Evolutionary conservation across 768 basidiomycete genomes (phyloP).

Genomic region (Collybiopsis confluens): DNA sequence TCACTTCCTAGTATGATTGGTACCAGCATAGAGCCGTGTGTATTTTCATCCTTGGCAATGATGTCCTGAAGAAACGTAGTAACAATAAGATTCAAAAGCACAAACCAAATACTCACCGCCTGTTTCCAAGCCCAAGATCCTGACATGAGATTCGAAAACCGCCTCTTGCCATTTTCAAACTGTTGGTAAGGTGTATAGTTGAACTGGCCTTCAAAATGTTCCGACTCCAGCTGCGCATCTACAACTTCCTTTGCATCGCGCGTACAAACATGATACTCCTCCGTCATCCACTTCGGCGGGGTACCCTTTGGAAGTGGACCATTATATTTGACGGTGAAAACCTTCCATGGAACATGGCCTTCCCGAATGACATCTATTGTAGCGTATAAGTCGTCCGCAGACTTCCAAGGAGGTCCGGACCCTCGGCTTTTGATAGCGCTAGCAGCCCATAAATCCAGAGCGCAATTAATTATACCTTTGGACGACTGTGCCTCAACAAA

Average conservation of each 20-base stretch:
- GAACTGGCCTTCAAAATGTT: conserved; percentile 13
- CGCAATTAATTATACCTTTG: too few relatives aligned
- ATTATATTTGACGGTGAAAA: not conserved
- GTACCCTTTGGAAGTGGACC: conserved; percentile 3
- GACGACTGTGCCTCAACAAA: too few relatives aligned
- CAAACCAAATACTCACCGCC: conserved; percentile 18
- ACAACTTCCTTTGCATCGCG: conserved; percentile 10
- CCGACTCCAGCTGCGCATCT: conserved; percentile 15
- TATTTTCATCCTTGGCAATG: conserved; percentile 8
- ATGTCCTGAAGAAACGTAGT: not conserved
- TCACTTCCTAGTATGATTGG: conserved; percentile 32
- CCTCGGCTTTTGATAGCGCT: too few relatives aligned
- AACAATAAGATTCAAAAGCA: not conserved
- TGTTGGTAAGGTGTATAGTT: conserved; percentile 22
- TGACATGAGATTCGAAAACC: conserved; percentile 32
- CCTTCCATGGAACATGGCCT: not conserved
- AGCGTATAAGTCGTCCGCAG: too few relatives aligned
- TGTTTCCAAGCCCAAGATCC: conserved; percentile 38
- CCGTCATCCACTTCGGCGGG: conserved; percentile 15
- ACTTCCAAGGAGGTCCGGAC: too few relatives aligned
- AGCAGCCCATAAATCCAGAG: too few relatives aligned
- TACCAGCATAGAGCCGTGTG: conserved; percentile 20
- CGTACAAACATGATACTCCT: conserved; percentile 19
- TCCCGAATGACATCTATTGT: not conserved
- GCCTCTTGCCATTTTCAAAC: conserved; percentile 19